Conservation (phyloP, 1,284 basidiomycete species). For the Sphaerobolus stellatus region DNA sequence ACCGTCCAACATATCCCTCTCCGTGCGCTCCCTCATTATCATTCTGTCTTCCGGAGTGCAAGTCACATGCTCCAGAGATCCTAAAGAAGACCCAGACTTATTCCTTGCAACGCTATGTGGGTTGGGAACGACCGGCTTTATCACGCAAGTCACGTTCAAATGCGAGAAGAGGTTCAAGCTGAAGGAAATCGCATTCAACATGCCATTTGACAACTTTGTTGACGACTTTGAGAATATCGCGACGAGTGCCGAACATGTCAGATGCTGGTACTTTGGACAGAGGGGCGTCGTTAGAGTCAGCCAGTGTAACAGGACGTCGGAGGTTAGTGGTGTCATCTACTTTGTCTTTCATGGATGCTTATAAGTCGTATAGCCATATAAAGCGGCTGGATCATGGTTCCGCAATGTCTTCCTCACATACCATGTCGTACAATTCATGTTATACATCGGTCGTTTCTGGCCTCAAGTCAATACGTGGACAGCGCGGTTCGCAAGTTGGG, state of each 20-base stretch:
- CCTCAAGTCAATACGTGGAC: slow-evolving; percentile 55
- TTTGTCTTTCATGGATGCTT: neutral
- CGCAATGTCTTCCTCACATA: slow-evolving; percentile 68
- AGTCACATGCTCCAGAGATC: slow-evolving; percentile 61
- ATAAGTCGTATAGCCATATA: slow-evolving; percentile 45
- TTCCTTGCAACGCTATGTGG: slow-evolving; percentile 94
- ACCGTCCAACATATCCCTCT: slow-evolving; percentile 81
- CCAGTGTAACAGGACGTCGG: slow-evolving; percentile 71
- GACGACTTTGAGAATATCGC: slow-evolving; percentile 57
- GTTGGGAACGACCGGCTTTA: slow-evolving; percentile 87
- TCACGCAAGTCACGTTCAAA: slow-evolving; percentile 75
- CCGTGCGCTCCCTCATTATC: slow-evolving; percentile 75
- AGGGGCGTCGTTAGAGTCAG: slow-evolving; percentile 76
- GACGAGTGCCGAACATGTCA: slow-evolving; percentile 75
- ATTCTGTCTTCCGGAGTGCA: slow-evolving; percentile 71
- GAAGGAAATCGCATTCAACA: slow-evolving; percentile 70
- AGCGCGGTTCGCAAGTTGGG: slow-evolving; percentile 61
- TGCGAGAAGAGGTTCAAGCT: slow-evolving; percentile 85
- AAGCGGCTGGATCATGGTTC: slow-evolving; percentile 59
- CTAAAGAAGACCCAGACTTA: slow-evolving; percentile 62
- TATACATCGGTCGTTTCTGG: slow-evolving; percentile 68
- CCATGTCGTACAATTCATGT: slow-evolving; percentile 77
- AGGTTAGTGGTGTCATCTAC: slow-evolving; percentile 51
- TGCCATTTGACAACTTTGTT: slow-evolving; percentile 65
- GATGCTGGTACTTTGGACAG: slow-evolving; percentile 94